Percentiles rank a stretch among this genome's conserved stretches.
Evolutionary conservation across 1,284 basidiomycete genomes (phyloP).

Genomic region (Pyrrhoderma lamaoense): DNA sequence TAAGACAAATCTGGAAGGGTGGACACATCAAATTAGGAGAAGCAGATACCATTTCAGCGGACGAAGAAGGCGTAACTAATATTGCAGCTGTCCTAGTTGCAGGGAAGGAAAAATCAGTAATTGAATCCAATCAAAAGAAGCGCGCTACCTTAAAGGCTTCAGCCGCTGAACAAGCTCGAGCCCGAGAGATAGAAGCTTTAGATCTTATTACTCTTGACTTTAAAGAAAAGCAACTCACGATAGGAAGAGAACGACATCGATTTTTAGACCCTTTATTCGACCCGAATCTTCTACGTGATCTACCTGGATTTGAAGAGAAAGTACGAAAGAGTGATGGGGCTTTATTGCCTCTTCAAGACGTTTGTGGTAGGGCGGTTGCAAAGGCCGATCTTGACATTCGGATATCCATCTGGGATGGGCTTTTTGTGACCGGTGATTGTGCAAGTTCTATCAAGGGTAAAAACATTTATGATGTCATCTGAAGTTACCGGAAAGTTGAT

Average conservation of each 20-base stretch:
- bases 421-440: constrained; percentile 81
- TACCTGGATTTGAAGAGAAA: constrained; percentile 15
- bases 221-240: constrained; percentile 58
- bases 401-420: constrained; percentile 69
- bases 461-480: constrained; percentile 4
- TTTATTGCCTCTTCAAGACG: constrained; percentile 50
- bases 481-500: constrained; percentile 6
- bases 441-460: constrained; percentile 71
- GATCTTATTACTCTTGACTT: constrained; percentile 75
- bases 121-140: constrained; percentile 74
- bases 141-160: constrained; percentile 68
- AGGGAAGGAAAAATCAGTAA: constrained; percentile 74
- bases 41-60: constrained; percentile 53
- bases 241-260: constrained; percentile 85
- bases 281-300: constrained; percentile 42
- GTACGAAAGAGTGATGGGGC: constrained; percentile 23
- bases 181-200: constrained; percentile 72
- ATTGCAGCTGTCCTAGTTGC: constrained; percentile 78
- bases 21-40: constrained; percentile 64
- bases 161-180: constrained; percentile 72
- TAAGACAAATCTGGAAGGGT: constrained; percentile 51
- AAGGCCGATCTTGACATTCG: constrained; percentile 58
- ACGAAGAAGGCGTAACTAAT: constrained; percentile 81
- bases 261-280: constrained; percentile 89
- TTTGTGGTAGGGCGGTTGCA: constrained; percentile 52